phyloP scores from a whole-genome alignment of 2,329 filamentous ascomycete species.

The Albophoma yamanashiensis region DNA sequence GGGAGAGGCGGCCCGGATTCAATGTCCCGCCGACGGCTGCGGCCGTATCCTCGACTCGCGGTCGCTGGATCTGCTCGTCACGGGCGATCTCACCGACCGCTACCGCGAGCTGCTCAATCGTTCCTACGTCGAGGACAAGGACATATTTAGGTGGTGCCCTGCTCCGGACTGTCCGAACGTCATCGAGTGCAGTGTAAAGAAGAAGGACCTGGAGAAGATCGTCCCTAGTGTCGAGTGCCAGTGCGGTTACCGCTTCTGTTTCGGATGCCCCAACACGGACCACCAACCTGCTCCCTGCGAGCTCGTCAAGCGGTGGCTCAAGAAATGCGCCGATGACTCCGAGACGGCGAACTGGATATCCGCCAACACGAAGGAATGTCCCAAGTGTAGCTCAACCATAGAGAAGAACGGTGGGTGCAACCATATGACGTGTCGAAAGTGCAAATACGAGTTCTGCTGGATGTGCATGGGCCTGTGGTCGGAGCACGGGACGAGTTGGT shows the following conservation, averaged over 20 bases:
- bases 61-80: conserved; percentile 69
- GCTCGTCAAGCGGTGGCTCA: conserved; percentile 88
- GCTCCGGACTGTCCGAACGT: conserved; percentile 96
- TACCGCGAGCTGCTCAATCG: conserved; percentile 83
- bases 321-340: conserved; percentile 96
- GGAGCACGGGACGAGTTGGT: conserved; percentile 98
- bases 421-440: conserved; percentile 96
- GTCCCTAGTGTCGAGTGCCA: conserved; percentile 84
- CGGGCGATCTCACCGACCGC: conserved; percentile 42
- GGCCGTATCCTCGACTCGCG: conserved; percentile 84
- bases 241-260: conserved; percentile 86
- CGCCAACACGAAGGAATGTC: conserved; percentile 96
- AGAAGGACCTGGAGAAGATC: conserved; percentile 71
- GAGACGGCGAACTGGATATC: conserved; percentile 99
- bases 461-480: conserved; percentile 99
- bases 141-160: conserved; percentile 93
- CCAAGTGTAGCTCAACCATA: conserved; percentile 91
- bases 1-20: conserved; percentile 87
- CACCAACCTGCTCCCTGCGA: conserved; percentile 90
- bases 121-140: conserved; percentile 95
- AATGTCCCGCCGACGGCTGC: conserved; percentile 83
- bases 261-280: conserved; percentile 81
- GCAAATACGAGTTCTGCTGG: conserved; percentile 97
- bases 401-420: conserved; percentile 99
- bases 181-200: conserved; percentile 78